These are phyloP conservation scores for Gyrodon lividus DNA, from an alignment of 768 basidiomycete species.

Conservation along the genomic window DNA sequence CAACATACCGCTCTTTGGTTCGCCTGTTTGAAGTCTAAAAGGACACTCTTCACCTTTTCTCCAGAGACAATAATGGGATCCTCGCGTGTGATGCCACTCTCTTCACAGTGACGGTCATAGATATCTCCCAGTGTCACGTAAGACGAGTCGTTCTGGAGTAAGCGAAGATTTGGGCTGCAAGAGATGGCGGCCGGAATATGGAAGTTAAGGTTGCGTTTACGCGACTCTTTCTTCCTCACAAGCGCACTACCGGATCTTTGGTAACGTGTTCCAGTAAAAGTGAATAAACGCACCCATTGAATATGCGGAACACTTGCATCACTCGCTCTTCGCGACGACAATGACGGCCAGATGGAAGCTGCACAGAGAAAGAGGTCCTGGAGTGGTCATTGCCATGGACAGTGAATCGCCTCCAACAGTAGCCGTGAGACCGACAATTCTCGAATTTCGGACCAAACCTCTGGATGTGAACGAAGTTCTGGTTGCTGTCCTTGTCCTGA, in stretches of 20 bases:
- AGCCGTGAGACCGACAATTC: conserved; percentile 81
- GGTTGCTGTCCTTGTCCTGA: conserved; percentile 93
- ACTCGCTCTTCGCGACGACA: conserved; percentile 91
- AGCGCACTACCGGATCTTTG: conserved; percentile 58
- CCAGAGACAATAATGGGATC: conserved; percentile 84
- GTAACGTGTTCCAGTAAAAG: conserved; percentile 1
- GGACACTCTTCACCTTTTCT: conserved; percentile 75
- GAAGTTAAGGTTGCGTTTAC: conserved; percentile 89
- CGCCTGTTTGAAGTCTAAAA: conserved; percentile 56
- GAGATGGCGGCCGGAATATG: conserved; percentile 88
- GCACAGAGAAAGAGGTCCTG: conserved; percentile 86
- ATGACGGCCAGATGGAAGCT: conserved; percentile 81
- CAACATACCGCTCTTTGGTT: conserved; percentile 39
- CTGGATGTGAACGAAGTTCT: conserved; percentile 85
- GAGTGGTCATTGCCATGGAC: conserved; percentile 90
- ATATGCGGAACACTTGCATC: conserved; percentile 89
- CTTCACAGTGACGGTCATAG: conserved; percentile 85
- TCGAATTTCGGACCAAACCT: conserved; percentile 92
- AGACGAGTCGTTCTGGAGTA: conserved; percentile 90
- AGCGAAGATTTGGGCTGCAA: conserved; percentile 75
- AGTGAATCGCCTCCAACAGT: conserved; percentile 86
- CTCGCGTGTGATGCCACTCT: conserved; percentile 74
- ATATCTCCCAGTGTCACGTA: conserved; percentile 91
- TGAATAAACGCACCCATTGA: conserved; percentile 69
- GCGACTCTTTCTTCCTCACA: conserved; percentile 83